phyloP scores from a whole-genome alignment of 495 filamentous ascomycete species.

The Penicillium paxilli region DNA sequence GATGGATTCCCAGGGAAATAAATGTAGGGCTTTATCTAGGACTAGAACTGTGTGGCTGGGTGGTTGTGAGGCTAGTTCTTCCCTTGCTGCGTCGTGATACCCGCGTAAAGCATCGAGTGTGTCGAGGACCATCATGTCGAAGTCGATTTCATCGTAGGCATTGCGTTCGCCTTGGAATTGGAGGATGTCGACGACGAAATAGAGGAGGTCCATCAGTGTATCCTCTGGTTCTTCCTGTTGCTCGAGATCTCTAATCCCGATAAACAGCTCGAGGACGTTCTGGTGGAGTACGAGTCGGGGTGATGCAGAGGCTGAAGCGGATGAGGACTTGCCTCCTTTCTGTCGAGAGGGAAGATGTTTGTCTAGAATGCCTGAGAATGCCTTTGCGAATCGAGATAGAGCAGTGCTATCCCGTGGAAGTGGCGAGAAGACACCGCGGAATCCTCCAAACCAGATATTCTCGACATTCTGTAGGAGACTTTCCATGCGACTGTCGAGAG shows the following conservation, averaged over 20 bases:
- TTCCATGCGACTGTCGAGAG: conserved; percentile 72
- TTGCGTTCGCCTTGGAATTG: conserved; percentile 97
- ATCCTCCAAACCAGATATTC: conserved; percentile 91
- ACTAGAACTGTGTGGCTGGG: conserved; percentile 86
- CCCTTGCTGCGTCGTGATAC: conserved; percentile 64
- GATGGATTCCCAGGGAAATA: conserved; percentile 94
- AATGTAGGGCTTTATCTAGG: conserved; percentile 86
- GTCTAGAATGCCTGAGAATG: conserved; percentile 79
- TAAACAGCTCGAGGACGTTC: conserved; percentile 81
- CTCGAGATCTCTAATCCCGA: conserved; percentile 75
- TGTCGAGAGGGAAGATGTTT: conserved; percentile 89
- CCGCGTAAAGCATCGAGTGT: conserved; percentile 74
- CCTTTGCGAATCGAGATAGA: conserved; percentile 69
- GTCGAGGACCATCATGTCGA: conserved; percentile 85
- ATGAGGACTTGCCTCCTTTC: conserved; percentile 48
- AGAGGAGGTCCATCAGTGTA: conserved; percentile 81
- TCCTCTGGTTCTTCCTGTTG: conserved; percentile 78
- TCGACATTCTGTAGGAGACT: conserved; percentile 84
- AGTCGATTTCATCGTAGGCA: conserved; percentile 97
- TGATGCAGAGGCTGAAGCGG: conserved; percentile 27
- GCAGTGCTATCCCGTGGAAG: conserved; percentile 58
- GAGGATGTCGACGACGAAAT: conserved; percentile 93
- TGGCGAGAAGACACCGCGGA: conserved; percentile 85
- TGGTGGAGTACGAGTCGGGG: conserved; percentile 65
- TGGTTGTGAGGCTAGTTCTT: conserved; percentile 54